Percentiles rank a stretch among this genome's conserved stretches.
These are phyloP conservation scores for Priceomyces carsonii DNA, from an alignment of 805 yeast genomes.

Conservation along the genomic window DNA sequence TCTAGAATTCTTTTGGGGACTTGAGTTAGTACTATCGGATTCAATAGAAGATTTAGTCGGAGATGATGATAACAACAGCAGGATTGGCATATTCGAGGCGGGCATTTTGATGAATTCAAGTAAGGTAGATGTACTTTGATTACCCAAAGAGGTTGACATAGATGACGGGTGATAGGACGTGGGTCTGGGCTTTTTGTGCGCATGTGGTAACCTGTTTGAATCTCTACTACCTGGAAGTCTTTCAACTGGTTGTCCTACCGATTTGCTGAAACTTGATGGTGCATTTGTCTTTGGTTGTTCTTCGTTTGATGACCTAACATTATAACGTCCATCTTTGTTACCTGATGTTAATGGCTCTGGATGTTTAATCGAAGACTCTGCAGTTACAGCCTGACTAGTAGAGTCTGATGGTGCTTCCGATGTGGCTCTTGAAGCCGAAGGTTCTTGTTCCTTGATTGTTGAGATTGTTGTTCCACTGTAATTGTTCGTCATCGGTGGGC, in stretches of 20 bases:
- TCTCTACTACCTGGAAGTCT: slow-evolving; percentile 14
- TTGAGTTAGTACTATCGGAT: slow-evolving; percentile 10
- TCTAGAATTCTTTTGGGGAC: slow-evolving; percentile 21
- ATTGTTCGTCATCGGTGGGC: slow-evolving; percentile 16
- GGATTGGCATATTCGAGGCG: slow-evolving; percentile 30
- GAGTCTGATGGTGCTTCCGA: slow-evolving; percentile 3
- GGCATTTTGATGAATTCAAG: slow-evolving; percentile 37
- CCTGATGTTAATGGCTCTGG: background rate
- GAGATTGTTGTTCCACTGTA: slow-evolving; percentile 39
- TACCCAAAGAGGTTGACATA: slow-evolving; percentile 26
- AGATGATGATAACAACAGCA: slow-evolving; percentile 38
- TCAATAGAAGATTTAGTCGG: slow-evolving; percentile 32
- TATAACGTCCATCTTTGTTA: no score
- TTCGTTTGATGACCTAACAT: no score
- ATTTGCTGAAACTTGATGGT: no score
- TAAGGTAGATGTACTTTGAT: slow-evolving; percentile 17
- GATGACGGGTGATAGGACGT: slow-evolving; percentile 80
- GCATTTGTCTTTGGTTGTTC: slow-evolving; percentile 4
- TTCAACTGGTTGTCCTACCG: no score
- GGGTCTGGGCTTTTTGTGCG: slow-evolving; percentile 69
- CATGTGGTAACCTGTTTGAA: slow-evolving; percentile 41
- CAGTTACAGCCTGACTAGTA: slow-evolving; percentile 4
- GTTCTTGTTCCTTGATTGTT: slow-evolving; percentile 44
- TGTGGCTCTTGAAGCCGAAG: slow-evolving; percentile 16
- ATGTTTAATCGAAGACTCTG: slow-evolving; percentile 1